Percentiles rank a stretch among this genome's conserved stretches.
These are phyloP conservation scores for Pythium aphanidermatum DNA, from an alignment of 352 stramenopile species.

Conservation along the genomic window DNA sequence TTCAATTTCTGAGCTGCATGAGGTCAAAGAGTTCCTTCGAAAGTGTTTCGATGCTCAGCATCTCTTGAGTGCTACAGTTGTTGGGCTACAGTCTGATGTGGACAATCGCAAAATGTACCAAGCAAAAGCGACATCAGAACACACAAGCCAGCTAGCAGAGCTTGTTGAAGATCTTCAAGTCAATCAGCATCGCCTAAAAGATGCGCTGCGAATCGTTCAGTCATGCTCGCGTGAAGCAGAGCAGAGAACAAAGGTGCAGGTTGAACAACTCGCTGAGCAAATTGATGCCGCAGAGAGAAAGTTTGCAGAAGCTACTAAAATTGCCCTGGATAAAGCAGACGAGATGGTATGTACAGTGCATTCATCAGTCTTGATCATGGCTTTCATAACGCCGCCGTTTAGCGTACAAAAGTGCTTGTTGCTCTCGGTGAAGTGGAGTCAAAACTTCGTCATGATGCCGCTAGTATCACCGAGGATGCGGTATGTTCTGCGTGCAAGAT, in stretches of 20 bases:
- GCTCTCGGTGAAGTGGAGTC: conserved; percentile 33
- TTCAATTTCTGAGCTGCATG: conserved; percentile 13
- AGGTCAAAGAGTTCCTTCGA: conserved; percentile 36
- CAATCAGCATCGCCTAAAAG: conserved; percentile 38
- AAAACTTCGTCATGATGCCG: conserved; percentile 31
- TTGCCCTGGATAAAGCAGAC: conserved; percentile 28
- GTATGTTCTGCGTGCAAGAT: no score
- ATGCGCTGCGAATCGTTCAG: conserved; percentile 43
- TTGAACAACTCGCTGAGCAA: conserved; percentile 23
- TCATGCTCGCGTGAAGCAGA: conserved; percentile 35
- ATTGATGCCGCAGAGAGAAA: conserved; percentile 38
- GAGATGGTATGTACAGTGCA: conserved; percentile 31
- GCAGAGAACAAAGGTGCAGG: conserved; percentile 25
- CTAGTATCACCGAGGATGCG: conserved; percentile 27
- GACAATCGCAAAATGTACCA: no score
- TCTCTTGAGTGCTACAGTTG: conserved; percentile 46
- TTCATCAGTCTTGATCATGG: neutral
- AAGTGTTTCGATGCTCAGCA: conserved; percentile 62
- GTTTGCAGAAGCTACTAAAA: conserved; percentile 30
- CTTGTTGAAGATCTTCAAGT: conserved; percentile 46
- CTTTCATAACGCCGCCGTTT: neutral
- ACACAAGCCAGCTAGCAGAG: no score
- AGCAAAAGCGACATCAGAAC: no score
- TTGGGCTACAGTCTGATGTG: conserved; percentile 47
- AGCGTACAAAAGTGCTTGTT: conserved; percentile 29